Base-by-base conservation (phyloP, 1,139 yeast species). In the Yamadazyma trypodendri region DNA sequence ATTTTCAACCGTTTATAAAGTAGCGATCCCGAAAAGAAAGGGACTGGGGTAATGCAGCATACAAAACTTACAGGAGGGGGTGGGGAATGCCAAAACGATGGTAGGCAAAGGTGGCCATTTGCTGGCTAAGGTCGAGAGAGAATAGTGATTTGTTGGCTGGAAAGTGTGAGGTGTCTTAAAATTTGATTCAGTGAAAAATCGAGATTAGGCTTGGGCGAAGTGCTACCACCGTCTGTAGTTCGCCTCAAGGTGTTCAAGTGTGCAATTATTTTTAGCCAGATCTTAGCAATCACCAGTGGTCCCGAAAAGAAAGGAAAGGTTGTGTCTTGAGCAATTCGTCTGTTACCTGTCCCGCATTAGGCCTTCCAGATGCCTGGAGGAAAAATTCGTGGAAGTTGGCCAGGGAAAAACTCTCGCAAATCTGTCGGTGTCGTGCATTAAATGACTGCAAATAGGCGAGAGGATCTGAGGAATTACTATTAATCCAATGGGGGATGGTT, bases 401-500 rank as follows among this genome's bases (percentile, higher is more conserved):
- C 6, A 6, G 15, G 39, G 39, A 37, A 37, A 29, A 16, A 20
- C 24, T 32, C 39, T 37, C 39, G 39, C 34, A 37, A 36, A 15
- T 27, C 2, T 12, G n/a, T 20, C 9, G n/a, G 6, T 9, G 31
- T 28, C 15, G 21, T 18, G 21, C 21, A 18, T 6, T 8, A 5
- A n/a, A 12, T 13, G 28, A 25, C 28, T 13, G 15, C 17, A 25
- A 25, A 25, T 6, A 18, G 15, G 18, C 7, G 15, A 27, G 16
- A 3, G 13, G 14, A 27, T 6, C 15, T 24, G 28, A 15, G 11
- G 28, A 24, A 11, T 5, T 6, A 18, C 7, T 18, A 8, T n/a
- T n/a, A n/a, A n/a, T n/a, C 21, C 21, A 18, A 18, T 18, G 21
- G 8, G 21, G n/a, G n/a, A n/a, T n/a, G n/a, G n/a, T n/a, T n/a